Evolutionary conservation across 2,329 filamentous ascomycete species (phyloP), one percentile per base, ranked within the genome.

Genomic region (Venturia nashicola): DNA sequence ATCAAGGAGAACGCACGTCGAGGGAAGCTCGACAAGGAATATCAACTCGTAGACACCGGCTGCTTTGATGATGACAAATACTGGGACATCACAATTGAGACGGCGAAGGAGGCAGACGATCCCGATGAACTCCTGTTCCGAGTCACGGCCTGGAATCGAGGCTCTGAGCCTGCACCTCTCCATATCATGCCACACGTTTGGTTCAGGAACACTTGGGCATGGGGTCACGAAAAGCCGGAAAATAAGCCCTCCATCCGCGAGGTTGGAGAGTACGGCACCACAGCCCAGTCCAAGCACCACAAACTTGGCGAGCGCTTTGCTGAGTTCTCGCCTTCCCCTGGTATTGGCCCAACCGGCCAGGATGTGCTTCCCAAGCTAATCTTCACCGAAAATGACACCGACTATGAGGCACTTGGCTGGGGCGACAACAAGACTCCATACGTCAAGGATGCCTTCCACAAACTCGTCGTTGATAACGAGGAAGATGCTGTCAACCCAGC

Each of bases 191-290:
- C 93, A 9, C 94, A 97, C 66, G 85, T 96, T 62, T 97, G 92
- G 91, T 97, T 97, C 79, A 86, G 93, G 68, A 97, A 97, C 75
- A 97, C 92, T 3, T 97, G 94, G 94, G 85, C 89, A 46, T 97
- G 93, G 93, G 93, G 92, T 27, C 84, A 88, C 67, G 90, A 96
- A 71, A 74, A 85, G 12, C 78, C 81, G 39, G 84, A 88, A 61
- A 86, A 87, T 73, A 96, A 95, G 76, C 94, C 93, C 0, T 85
- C 81, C n/a, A 88, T 97, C 66, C 79, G 81, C 61, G 81, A 85
- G 67, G 77, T 86, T 34, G 83, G 80, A 32, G 84, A 88, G 36
- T 51, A 27, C 14, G 46, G 46, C 23, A 86, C 87, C 59, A 82
- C 87, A 63, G 87, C 86, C 64, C 86, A 89, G 71, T 89, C 91